Evolutionary conservation across 352 stramenopile species (phyloP).

Genomic region (Pythium sukuiense): DNA sequence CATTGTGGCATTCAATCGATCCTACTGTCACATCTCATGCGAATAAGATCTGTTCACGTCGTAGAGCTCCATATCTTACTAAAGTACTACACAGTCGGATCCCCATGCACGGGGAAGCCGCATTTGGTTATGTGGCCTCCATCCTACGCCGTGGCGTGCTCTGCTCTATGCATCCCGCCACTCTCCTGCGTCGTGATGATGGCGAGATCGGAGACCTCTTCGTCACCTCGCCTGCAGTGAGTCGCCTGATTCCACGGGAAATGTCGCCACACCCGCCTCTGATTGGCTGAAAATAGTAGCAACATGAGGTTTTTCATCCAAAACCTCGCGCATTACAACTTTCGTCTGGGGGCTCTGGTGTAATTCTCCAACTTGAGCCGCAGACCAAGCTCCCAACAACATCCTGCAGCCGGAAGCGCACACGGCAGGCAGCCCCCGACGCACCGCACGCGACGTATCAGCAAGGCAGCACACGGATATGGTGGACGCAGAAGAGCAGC

Average conservation of each 20-base stretch:
- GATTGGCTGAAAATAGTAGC: conserved; percentile 20
- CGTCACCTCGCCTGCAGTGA: conserved; percentile 1
- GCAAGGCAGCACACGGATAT: neutral
- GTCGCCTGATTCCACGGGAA: neutral
- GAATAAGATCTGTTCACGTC: too few relatives aligned
- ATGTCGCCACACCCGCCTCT: neutral
- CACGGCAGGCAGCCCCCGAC: neutral
- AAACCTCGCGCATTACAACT: conserved; percentile 13
- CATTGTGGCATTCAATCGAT: too few relatives aligned
- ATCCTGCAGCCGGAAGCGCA: neutral
- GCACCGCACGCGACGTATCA: neutral
- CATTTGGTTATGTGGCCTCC: too few relatives aligned
- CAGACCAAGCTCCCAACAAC: neutral
- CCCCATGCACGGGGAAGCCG: neutral
- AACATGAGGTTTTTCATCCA: conserved; percentile 18
- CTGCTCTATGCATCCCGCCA: neutral
- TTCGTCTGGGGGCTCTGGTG: conserved; percentile 2
- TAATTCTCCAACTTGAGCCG: conserved; percentile 13
- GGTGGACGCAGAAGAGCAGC: conserved; percentile 21
- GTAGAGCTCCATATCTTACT: too few relatives aligned
- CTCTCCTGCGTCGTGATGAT: conserved; percentile 1
- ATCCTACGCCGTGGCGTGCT: neutral
- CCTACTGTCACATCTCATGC: too few relatives aligned
- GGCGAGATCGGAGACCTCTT: conserved; percentile 1
- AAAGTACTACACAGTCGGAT: neutral